A percentile compares a stretch with the other conserved stretches of the same genome.
phyloP scores from a whole-genome alignment of 129 eudicot genomes.

The Centaurea solstitialis region DNA sequence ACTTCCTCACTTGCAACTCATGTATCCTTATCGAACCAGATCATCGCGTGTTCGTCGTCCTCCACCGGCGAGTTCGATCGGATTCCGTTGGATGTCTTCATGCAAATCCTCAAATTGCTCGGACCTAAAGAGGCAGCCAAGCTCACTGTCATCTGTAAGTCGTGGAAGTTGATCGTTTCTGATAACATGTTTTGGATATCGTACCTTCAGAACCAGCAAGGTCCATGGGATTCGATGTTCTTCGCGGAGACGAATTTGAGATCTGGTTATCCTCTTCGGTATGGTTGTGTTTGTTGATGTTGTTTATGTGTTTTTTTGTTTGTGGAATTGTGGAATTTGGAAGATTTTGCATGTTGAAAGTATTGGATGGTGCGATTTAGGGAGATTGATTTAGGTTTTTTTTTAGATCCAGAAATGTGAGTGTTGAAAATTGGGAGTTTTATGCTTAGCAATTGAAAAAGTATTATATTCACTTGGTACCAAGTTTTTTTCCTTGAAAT shows the following conservation, averaged over 20 bases:
- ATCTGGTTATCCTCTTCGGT: constrained; percentile 74
- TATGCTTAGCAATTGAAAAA: not conserved
- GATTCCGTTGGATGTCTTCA: constrained; percentile 63
- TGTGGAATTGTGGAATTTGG: not conserved
- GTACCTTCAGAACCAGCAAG: constrained; percentile 55
- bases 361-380: not conserved
- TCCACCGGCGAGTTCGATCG: constrained; percentile 77
- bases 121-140: constrained; percentile 83
- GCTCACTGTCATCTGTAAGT: constrained; percentile 60
- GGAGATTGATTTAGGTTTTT: not conserved
- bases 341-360: not conserved
- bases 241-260: constrained; percentile 76
- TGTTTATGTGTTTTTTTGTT: not conserved
- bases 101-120: constrained; percentile 55
- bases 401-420: not conserved
- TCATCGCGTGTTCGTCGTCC: constrained; percentile 35
- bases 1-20: constrained; percentile 23
- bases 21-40: constrained; percentile 17
- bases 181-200: constrained; percentile 76
- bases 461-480: not conserved
- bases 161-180: constrained; percentile 64
- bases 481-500: too few relatives aligned
- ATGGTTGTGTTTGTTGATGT: not conserved
- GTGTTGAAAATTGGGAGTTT: constrained; percentile 3
- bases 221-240: constrained; percentile 73